Percentiles rank a stretch among this genome's conserved stretches.
phyloP scores from a whole-genome alignment of 2,329 filamentous ascomycete genomes.

The Coniochaeta sp. region DNA sequence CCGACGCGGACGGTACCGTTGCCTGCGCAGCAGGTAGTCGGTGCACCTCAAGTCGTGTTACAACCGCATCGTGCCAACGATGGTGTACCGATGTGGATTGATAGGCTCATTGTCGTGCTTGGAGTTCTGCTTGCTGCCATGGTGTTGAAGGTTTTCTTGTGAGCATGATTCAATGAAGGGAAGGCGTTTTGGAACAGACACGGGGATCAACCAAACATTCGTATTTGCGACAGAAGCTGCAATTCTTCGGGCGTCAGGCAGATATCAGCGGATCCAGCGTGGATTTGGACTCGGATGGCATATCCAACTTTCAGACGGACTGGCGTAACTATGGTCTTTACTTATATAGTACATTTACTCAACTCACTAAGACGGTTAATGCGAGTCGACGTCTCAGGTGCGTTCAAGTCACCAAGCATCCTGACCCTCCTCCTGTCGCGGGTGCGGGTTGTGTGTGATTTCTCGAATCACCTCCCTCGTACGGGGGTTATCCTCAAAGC shows the following conservation, averaged over 20 bases:
- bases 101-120: constrained; percentile 70
- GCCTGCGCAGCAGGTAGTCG: constrained; percentile 5
- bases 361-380: no score
- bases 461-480: constrained; percentile 51
- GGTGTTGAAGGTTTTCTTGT: constrained; percentile 49
- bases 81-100: constrained; percentile 66
- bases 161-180: not conserved
- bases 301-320: not conserved
- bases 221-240: not conserved
- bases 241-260: not conserved
- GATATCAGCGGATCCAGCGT: not conserved
- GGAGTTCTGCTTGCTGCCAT: constrained; percentile 64
- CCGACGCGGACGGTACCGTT: constrained; percentile 26
- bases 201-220: not conserved
- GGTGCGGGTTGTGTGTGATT: constrained; percentile 45
- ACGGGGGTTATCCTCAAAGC: constrained; percentile 56
- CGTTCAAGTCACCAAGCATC: not conserved
- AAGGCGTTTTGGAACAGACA: not conserved
- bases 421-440: constrained; percentile 15
- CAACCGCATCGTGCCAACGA: constrained; percentile 24
- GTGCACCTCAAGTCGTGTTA: constrained; percentile 2
- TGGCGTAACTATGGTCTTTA: not conserved
- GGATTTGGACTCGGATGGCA: not conserved
- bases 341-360: not conserved
- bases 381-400: no score